A percentile compares a stretch with the other conserved stretches of the same genome.
These are phyloP conservation scores for Penicillium sp. DNA, from an alignment of 2,329 filamentous ascomycete genomes.

Conservation along the genomic window DNA sequence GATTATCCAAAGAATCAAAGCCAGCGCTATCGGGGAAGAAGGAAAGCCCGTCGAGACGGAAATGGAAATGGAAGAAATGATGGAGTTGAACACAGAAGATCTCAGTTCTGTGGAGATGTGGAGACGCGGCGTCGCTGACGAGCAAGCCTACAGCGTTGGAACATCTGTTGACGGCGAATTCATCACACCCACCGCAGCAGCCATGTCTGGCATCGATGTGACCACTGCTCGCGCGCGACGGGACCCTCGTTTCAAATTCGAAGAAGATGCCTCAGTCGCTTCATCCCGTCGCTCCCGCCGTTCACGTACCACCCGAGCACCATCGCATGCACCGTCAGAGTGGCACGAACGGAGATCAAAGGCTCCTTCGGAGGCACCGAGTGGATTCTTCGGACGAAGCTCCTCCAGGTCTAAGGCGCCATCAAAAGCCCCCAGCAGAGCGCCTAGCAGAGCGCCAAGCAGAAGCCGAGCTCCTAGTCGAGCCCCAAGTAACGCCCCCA, in stretches of 20 bases:
- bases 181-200: slow-evolving; percentile 59
- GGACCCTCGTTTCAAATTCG: slow-evolving; percentile 38
- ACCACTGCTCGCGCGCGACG: slow-evolving; percentile 32
- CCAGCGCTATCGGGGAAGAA: slow-evolving; percentile 36
- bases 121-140: slow-evolving; percentile 63
- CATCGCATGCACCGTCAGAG: slow-evolving; percentile 18
- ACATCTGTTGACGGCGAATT: slow-evolving; percentile 67
- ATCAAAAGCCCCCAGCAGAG: slow-evolving; percentile 21
- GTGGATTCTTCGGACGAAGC: slow-evolving; percentile 23
- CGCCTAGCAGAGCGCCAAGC: slow-evolving; percentile 13
- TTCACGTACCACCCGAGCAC: slow-evolving; percentile 28
- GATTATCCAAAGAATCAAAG: slow-evolving; percentile 80
- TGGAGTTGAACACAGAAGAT: slow-evolving; percentile 52
- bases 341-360: slow-evolving; percentile 21
- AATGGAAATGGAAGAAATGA: slow-evolving; percentile 54
- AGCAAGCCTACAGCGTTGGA: slow-evolving; percentile 53
- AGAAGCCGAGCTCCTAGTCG: slow-evolving; percentile 13
- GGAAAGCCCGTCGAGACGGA: slow-evolving; percentile 17
- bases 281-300: slow-evolving; percentile 39
- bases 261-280: slow-evolving; percentile 36
- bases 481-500: slow-evolving; percentile 13
- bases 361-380: slow-evolving; percentile 19
- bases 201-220: slow-evolving; percentile 47
- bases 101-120: slow-evolving; percentile 62
- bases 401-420: slow-evolving; percentile 25